Conservation (phyloP, 1,284 basidiomycete genomes). For the Cystobasidium pallidum region DNA sequence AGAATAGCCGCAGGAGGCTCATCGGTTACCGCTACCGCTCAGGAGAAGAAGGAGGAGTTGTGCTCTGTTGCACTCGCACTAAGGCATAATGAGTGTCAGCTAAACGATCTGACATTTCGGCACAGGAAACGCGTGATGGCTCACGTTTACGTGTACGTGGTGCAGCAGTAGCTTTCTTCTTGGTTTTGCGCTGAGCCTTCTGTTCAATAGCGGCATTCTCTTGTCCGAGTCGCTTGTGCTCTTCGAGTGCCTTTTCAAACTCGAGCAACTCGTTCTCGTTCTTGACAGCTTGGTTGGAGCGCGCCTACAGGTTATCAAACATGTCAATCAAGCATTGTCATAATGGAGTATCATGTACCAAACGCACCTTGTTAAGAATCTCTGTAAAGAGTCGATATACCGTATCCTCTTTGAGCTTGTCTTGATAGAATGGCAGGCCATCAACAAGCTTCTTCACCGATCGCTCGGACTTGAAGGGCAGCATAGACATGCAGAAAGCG, state of each 20-base stretch:
- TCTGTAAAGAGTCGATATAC: constrained; percentile 86
- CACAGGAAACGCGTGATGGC: neutral
- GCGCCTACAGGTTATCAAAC: constrained; percentile 65
- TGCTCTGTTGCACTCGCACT: constrained; percentile 13
- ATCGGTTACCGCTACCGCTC: constrained; percentile 2
- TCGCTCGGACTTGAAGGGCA: constrained; percentile 95
- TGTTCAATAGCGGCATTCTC: constrained; percentile 83
- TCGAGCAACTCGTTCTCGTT: constrained; percentile 88
- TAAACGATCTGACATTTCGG: no score
- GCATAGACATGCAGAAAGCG: constrained; percentile 87
- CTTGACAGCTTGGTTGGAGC: constrained; percentile 81
- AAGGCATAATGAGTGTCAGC: neutral
- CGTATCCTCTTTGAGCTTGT: constrained; percentile 86
- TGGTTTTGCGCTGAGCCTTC: constrained; percentile 37
- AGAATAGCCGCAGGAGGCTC: neutral
- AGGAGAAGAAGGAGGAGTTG: constrained; percentile 42
- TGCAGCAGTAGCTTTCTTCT: constrained; percentile 29
- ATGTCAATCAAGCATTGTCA: no score
- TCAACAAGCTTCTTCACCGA: constrained; percentile 96
- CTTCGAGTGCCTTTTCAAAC: constrained; percentile 76
- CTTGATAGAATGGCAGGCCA: constrained; percentile 79
- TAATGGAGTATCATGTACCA: neutral
- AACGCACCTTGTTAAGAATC: constrained; percentile 73
- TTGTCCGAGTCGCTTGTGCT: constrained; percentile 79
- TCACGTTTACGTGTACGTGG: neutral